These are phyloP conservation scores for Raphanus raphanistrum DNA, from an alignment of 345 rosid genomes.

Conservation along the genomic window DNA sequence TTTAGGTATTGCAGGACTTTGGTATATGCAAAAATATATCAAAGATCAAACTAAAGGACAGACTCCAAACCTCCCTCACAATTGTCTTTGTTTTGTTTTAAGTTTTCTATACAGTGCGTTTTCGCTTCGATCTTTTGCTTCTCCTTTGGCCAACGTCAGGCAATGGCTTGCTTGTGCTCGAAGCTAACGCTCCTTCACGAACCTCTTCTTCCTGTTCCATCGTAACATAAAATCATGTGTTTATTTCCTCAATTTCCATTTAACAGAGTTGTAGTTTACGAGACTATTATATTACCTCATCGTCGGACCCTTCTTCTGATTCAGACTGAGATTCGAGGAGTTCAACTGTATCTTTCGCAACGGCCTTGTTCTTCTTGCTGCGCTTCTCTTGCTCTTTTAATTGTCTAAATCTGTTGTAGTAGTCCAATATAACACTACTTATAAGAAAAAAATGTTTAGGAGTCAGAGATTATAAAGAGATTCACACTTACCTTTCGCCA, in stretches of 20 bases:
- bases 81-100: constrained; percentile 9
- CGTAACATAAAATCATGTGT: background rate
- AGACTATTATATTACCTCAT: constrained; percentile 34
- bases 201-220: constrained; percentile 61
- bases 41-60: constrained; percentile 26
- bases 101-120: constrained; percentile 66
- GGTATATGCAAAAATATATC: constrained; percentile 25
- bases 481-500: constrained; percentile 64
- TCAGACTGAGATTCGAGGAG: constrained; percentile 50
- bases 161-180: constrained; percentile 56
- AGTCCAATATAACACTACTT: constrained; percentile 4
- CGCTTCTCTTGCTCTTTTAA: constrained; percentile 71
- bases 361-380: constrained; percentile 56
- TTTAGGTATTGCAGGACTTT: constrained; percentile 15
- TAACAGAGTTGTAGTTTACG: background rate
- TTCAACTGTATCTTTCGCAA: constrained; percentile 50
- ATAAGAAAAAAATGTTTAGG: background rate
- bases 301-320: constrained; percentile 65
- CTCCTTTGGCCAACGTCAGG: constrained; percentile 66
- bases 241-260: background rate
- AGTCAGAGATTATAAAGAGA: background rate
- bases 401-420: constrained; percentile 66
- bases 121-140: constrained; percentile 88
- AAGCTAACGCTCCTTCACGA: constrained; percentile 72
- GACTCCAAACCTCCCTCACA: background rate